Evolutionary conservation across 495 filamentous ascomycete species (phyloP), one percentile per base, ranked within the genome.

Genomic region (Lasiosphaeria miniovina): DNA sequence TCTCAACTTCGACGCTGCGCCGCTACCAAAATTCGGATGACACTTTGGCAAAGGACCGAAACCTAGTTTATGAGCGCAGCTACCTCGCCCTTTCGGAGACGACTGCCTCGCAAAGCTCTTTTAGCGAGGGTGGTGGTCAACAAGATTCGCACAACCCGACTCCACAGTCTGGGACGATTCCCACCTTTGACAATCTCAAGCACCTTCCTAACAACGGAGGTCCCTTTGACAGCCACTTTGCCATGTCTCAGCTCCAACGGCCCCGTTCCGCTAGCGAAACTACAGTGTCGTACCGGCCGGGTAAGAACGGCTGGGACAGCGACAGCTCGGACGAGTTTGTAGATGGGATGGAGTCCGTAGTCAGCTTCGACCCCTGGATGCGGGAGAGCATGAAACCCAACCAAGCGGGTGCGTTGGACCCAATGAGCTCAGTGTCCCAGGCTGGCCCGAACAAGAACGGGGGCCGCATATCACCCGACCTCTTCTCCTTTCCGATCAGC

Each of bases 1-100:
- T 84, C 24, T 77, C 79, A 5, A 81, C 79, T 3, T 76, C 75
- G 12, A 81, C 79, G 0, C 70, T 84, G 38, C 71, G 71, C 32
- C 72, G 69, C 38, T 74, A 64, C 49, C 63, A 74, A 33, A 67
- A 66, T 50, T 77, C 74, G 6, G 71, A 72, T 46, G 75, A 77
- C 46, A 72, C 70, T 33, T 45, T 71, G 17, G 64, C 68, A 7
- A 55, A 58, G 11, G 68, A 70, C 10, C 59, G 65, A 17, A 57
- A 43, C 14, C 40, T 65, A 10, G 54, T 45, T 2, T 62, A 62
- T 24, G 64, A 70, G 46, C 68, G 61, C 9, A 63, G 65, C 49
- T 66, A 61, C 35, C 36, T 60, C 4, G 48, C 60, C 4, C 24
- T 62, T 3, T 68, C 64, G 8, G 65, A 68, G 24, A 65, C 66